Evolutionary conservation across 2,329 filamentous ascomycete species (phyloP).

Genomic region (Aureobasidium musti): DNA sequence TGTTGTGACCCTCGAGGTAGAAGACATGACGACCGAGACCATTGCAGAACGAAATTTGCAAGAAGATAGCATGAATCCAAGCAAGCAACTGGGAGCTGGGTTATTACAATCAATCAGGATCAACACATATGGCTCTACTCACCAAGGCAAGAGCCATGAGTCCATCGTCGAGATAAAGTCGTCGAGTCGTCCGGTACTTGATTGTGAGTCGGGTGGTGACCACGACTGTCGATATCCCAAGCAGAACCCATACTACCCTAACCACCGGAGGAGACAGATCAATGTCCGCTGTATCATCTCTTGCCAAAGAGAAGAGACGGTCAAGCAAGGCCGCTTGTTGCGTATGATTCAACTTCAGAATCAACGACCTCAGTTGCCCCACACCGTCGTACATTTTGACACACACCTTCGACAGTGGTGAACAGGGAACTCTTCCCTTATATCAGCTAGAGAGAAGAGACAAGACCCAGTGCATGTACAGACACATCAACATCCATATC

Average conservation of each 20-base stretch:
- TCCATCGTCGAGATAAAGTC: constrained; percentile 37
- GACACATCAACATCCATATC: background rate
- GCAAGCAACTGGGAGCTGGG: constrained; percentile 31
- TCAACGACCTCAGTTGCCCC: background rate
- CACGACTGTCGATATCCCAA: constrained; percentile 36
- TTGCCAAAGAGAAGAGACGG: background rate
- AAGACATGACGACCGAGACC: constrained; percentile 38
- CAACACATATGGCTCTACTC: background rate
- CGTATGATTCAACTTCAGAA: background rate
- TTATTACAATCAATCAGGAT: background rate
- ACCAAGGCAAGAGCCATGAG: constrained; percentile 36
- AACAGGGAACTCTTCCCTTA: background rate
- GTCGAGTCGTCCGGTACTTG: constrained; percentile 35
- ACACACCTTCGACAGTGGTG: background rate
- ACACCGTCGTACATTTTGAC: constrained; percentile 12
- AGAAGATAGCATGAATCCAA: constrained; percentile 35
- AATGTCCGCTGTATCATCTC: background rate
- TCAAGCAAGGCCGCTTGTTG: constrained; percentile 1
- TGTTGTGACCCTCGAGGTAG: constrained; percentile 32
- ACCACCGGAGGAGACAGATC: background rate
- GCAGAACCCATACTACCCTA: constrained; percentile 33
- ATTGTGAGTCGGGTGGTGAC: constrained; percentile 33
- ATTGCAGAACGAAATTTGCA: constrained; percentile 32
- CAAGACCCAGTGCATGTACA: background rate
- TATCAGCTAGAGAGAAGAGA: background rate